These are phyloP conservation scores for Aureobasidium uvarum DNA, from an alignment of 2,329 filamentous ascomycete genomes.

Conservation along the genomic window DNA sequence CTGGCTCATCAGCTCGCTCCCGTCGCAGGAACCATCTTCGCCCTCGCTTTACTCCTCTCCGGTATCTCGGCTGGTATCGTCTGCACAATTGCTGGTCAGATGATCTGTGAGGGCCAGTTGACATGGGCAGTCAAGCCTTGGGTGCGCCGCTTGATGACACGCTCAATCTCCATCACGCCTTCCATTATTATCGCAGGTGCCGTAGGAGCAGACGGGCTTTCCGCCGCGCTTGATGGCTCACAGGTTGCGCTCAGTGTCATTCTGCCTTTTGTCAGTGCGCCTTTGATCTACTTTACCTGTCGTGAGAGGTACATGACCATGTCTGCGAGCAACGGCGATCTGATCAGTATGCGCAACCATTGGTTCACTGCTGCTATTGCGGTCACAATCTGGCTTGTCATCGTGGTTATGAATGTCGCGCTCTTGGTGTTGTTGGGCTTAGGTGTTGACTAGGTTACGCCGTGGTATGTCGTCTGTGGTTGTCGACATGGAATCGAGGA, in stretches of 20 bases:
- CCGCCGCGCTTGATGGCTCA: constrained; percentile 67
- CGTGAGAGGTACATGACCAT: constrained; percentile 75
- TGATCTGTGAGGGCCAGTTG: constrained; percentile 81
- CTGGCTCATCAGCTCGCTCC: constrained; percentile 67
- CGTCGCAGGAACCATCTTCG: constrained; percentile 79
- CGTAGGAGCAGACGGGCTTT: constrained; percentile 68
- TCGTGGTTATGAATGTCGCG: constrained; percentile 76
- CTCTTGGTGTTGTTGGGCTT: constrained; percentile 64
- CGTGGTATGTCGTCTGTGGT: no score
- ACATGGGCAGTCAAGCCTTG: constrained; percentile 73
- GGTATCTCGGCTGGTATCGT: constrained; percentile 81
- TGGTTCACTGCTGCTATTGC: constrained; percentile 62
- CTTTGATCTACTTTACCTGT: constrained; percentile 82
- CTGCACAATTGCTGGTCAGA: constrained; percentile 86
- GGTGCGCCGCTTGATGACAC: constrained; percentile 73
- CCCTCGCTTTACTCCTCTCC: constrained; percentile 74
- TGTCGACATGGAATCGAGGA: no score
- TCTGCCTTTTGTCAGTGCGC: constrained; percentile 77
- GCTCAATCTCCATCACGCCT: constrained; percentile 76
- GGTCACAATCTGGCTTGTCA: constrained; percentile 67
- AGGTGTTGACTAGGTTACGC: constrained; percentile 40
- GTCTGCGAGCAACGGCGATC: constrained; percentile 17
- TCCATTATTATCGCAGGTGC: constrained; percentile 80
- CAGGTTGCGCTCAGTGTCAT: constrained; percentile 79
- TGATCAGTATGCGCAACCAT: constrained; percentile 66